Conservation (phyloP, 2,329 filamentous ascomycete genomes). For the Curvularia sp. region DNA sequence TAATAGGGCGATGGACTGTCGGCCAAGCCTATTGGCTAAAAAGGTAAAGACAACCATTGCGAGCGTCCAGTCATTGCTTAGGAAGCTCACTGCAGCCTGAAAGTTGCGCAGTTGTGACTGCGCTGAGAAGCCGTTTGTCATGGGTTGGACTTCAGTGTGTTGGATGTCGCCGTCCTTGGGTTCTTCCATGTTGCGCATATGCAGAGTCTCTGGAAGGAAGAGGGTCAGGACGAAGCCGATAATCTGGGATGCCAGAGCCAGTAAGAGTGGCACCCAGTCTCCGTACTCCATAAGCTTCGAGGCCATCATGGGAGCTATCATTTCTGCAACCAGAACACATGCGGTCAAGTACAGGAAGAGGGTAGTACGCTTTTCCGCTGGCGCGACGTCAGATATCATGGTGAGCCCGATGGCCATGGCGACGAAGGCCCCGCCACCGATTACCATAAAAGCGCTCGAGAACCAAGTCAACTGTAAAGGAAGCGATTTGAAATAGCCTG, state of each 20-base stretch:
- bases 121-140: slow-evolving; percentile 29
- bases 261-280: slow-evolving; percentile 42
- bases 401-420: slow-evolving; percentile 57
- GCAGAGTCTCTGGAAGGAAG: slow-evolving; percentile 46
- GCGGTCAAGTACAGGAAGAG: slow-evolving; percentile 41
- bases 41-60: slow-evolving; percentile 55
- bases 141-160: slow-evolving; percentile 27
- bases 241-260: slow-evolving; percentile 41
- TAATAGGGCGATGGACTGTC: slow-evolving; percentile 56
- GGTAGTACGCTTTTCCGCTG: slow-evolving; percentile 51
- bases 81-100: slow-evolving; percentile 48
- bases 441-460: slow-evolving; percentile 54
- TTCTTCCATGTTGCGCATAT: slow-evolving; percentile 43
- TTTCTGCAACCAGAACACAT: slow-evolving; percentile 44
- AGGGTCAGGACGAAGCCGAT: slow-evolving; percentile 36
- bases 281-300: slow-evolving; percentile 44
- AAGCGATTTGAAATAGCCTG: slow-evolving; percentile 47
- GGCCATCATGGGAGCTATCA: slow-evolving; percentile 45
- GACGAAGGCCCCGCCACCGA: slow-evolving; percentile 58
- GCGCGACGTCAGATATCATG: slow-evolving; percentile 60
- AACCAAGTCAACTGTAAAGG: slow-evolving; percentile 59
- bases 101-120: slow-evolving; percentile 46
- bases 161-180: slow-evolving; percentile 25
- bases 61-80: slow-evolving; percentile 52
- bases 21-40: slow-evolving; percentile 57